phyloP scores from a whole-genome alignment of 1,284 basidiomycete species.

The Gymnopus androsaceus region DNA sequence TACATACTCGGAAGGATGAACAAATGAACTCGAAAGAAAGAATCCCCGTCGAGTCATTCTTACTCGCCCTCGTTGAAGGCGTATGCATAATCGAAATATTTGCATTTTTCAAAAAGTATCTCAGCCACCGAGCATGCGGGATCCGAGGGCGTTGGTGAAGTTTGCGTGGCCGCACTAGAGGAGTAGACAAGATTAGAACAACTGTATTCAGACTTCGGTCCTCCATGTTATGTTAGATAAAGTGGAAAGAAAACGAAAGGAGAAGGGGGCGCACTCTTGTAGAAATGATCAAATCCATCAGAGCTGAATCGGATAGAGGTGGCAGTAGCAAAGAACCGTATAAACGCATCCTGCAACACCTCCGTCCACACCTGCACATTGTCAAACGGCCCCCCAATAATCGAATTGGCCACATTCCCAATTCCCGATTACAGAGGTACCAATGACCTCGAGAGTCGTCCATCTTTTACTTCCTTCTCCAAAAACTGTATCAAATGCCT shows the following conservation, averaged over 20 bases:
- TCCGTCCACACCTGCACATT: too few species aligned
- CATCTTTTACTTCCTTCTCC: too few species aligned
- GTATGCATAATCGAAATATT: conserved; percentile 56
- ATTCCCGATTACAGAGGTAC: too few species aligned
- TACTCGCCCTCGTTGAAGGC: conserved; percentile 45
- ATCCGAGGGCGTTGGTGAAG: conserved; percentile 48
- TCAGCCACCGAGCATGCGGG: conserved; percentile 50
- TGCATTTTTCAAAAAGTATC: conserved; percentile 54
- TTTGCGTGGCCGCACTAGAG: conserved; percentile 53
- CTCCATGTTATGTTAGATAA: conserved; percentile 5
- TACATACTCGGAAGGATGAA: too few species aligned
- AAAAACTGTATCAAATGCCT: too few species aligned
- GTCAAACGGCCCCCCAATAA: too few species aligned
- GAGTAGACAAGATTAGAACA: not conserved
- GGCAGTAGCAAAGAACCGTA: conserved; percentile 51
- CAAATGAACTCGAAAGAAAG: conserved; percentile 55
- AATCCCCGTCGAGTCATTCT: conserved; percentile 51
- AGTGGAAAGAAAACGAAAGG: not conserved
- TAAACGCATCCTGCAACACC: too few species aligned
- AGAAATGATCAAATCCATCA: conserved; percentile 50
- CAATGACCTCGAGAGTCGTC: too few species aligned
- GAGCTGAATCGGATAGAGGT: conserved; percentile 53
- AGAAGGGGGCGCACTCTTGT: conserved; percentile 32
- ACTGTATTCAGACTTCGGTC: not conserved
- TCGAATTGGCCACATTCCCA: too few species aligned